Percentiles rank a stretch among this genome's conserved stretches.
Evolutionary conservation across 257 asterid species (phyloP).

Genomic region (Plantago elongata): DNA sequence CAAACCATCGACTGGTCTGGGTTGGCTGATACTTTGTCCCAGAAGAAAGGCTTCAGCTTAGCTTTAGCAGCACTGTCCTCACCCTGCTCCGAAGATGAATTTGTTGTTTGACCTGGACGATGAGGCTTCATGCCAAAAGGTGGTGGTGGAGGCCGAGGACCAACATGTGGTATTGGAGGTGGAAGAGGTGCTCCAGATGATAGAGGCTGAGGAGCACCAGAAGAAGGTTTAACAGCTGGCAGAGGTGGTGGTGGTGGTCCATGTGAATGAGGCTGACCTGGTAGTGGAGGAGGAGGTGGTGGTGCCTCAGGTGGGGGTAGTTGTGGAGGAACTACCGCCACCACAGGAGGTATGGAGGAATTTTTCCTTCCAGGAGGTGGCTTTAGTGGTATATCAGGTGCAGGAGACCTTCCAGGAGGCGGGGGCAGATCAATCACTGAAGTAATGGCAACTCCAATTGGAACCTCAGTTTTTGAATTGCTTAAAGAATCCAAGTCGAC

Average conservation of each 20-base stretch:
- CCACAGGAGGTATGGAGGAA: constrained; percentile 31
- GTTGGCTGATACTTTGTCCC: constrained; percentile 92
- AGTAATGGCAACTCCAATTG: constrained; percentile 28
- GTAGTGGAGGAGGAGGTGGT: constrained; percentile 24
- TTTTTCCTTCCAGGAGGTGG: constrained; percentile 74
- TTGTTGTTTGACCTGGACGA: constrained; percentile 34
- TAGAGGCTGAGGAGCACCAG: constrained; percentile 19
- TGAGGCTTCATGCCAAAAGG: constrained; percentile 45
- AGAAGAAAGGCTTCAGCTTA: constrained; percentile 95
- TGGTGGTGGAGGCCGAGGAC: constrained; percentile 44
- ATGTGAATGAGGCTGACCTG: constrained; percentile 21
- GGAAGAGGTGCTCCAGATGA: constrained; percentile 18
- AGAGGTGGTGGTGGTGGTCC: constrained; percentile 22
- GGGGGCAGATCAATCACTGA: constrained; percentile 22
- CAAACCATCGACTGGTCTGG: constrained; percentile 93
- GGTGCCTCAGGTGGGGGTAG: constrained; percentile 27
- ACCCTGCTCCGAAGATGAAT: constrained; percentile 22
- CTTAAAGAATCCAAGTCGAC: constrained; percentile 24
- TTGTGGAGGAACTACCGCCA: constrained; percentile 24
- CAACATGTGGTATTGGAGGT: constrained; percentile 24
- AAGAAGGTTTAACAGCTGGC: constrained; percentile 27
- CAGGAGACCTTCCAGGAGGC: constrained; percentile 28
- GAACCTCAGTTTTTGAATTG: constrained; percentile 38
- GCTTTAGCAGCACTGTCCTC: constrained; percentile 47
- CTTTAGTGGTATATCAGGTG: constrained; percentile 57